Base-by-base conservation (phyloP, 129 eudicot species). In the Kitagawia praeruptora region DNA sequence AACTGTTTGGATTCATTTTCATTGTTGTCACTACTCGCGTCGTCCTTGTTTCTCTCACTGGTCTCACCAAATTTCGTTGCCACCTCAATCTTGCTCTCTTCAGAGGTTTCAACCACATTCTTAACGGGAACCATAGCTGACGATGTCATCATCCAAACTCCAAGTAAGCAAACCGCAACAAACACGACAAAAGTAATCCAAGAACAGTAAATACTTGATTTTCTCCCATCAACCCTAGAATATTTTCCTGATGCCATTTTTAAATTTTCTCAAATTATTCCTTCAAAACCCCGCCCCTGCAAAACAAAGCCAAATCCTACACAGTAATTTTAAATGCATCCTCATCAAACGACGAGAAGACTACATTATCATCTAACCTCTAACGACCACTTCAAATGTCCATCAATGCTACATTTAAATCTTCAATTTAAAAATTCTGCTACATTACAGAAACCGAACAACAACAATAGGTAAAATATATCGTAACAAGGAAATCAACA, bases 61-160 rank as follows among this genome's bases (percentile, higher is more conserved):
- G 58, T 63, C 61, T 87, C 4, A 31, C 81, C 78, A 42, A 81
- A 81, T 37, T 73, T 79, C 73, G 83, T 76, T 67, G 75, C 81
- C 63, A 83, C 91, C 76, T 87, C 91, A 83, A 80, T 80, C 42
- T 86, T 88, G 76, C 67, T 89, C 28, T 85, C 87, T 63, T 84
- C 87, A n/a, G 86, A 83, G 51, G 82, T 75, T 46, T 76, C 77
- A 78, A 85, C 96, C 63, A 86, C 25, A 69, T 71, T 95, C 73
- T 85, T 89, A 85, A 85, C 86, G 45, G 97, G 96, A 75, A 85
- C 86, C n/a, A 87, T 94, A 16, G 96, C 92, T 0, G 98, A 92
- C 23, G 98, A 96, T 31, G 98, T 90, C 97, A 96, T 84, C 98
- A 96, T 91, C 99, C 98, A 96, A 76, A 96, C 95, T 51, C 99